Percentiles rank a stretch among this genome's conserved stretches.
Conservation (phyloP, 805 yeast genomes). For the Pichia scutulata region DNA sequence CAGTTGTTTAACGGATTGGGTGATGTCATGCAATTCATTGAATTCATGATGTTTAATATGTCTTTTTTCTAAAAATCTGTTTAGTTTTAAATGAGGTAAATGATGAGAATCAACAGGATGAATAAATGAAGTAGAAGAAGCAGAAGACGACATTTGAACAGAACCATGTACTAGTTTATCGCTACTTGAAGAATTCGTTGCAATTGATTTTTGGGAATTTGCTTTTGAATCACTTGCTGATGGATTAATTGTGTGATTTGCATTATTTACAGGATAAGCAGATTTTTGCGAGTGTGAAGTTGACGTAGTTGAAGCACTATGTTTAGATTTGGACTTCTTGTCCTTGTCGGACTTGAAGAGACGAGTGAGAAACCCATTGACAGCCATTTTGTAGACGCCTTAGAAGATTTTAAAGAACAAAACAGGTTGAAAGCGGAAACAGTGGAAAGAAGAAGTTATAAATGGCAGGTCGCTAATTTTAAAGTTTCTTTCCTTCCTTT, state of each 20-base stretch:
- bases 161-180: neutral
- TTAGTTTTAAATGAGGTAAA: conserved; percentile 10
- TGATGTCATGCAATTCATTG: neutral
- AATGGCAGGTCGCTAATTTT: neutral
- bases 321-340: neutral
- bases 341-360: conserved; percentile 7
- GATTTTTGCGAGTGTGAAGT: neutral
- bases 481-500: neutral
- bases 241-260: neutral
- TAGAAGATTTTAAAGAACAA: neutral
- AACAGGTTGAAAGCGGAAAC: neutral
- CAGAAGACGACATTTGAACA: neutral
- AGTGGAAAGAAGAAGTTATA: neutral
- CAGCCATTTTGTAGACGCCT: neutral
- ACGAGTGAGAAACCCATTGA: conserved; percentile 1
- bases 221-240: neutral
- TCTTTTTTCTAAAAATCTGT: conserved; percentile 14
- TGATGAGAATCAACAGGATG: conserved; percentile 13
- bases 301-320: neutral
- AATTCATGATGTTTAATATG: conserved; percentile 4
- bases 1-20: neutral
- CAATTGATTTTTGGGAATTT: neutral
- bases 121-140: conserved; percentile 3
- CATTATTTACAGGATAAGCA: neutral
- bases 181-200: neutral